Evolutionary conservation across 257 asterid species (phyloP), one percentile per base, ranked within the genome.

Genomic region (Ligustrum vulgare): DNA sequence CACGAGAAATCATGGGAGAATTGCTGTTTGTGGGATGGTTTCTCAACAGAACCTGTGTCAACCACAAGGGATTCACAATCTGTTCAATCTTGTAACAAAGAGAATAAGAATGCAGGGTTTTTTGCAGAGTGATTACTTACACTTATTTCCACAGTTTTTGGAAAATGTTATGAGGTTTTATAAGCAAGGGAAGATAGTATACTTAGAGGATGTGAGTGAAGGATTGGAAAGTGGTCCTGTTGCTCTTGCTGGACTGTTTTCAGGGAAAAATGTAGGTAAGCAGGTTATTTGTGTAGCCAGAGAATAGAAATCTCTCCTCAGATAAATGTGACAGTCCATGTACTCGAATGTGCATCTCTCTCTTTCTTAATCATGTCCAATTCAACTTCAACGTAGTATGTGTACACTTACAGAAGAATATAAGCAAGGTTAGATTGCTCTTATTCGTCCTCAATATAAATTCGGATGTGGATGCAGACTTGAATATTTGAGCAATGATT

Each of bases 11-110:
- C 88, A 87, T 22, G 93, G 93, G 20, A 76, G 88, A 63, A 82
- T 86, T 2, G 93, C 88, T 4, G 88, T 86, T 28, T 86, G 91
- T 3, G 93, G 94, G 64, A 87, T 89, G 94, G 90, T 89, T 39
- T 89, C 93, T 32, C 89, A 86, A 69, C 67, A 64, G 1, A 74
- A 85, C 72, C 6, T 51, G 45, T 75, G 76, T 6, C 80, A 85
- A 75, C 78, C 75, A 62, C 65, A 35, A 36, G 91, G 89, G 74
- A 85, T 79, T 7, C 79, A 28, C n/a, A 89, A 89, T 88, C 6
- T 87, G 80, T 78, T 72, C 80, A 74, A 62, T 75, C 80, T 89
- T n/a, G 8, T 87, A n/a, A 7, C 81, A 1, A 87, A 87, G 71
- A 87, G 94, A 39, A 32, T 85, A 72, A 60, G 74, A 45, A 85